Evolutionary conservation across 164 flowering plant species (phyloP).

Genomic region (Echeveria elegans): DNA sequence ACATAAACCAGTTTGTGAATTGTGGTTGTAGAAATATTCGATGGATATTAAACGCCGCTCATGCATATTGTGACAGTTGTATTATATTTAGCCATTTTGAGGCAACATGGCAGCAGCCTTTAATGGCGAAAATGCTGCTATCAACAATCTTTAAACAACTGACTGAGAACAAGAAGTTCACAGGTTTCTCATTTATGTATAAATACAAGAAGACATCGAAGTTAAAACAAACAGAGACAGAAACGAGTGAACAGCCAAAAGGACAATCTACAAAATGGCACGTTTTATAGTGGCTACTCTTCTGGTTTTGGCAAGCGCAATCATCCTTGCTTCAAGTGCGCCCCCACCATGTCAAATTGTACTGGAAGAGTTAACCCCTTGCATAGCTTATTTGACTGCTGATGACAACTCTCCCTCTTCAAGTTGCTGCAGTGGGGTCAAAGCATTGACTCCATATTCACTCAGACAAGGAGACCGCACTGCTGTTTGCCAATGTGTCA

Average conservation of each 20-base stretch:
- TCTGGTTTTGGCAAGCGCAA: not conserved
- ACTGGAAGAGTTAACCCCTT: not conserved
- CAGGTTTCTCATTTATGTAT: not conserved
- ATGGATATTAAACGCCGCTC: too few relatives aligned
- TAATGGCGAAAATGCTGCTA: too few relatives aligned
- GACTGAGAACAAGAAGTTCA: not conserved
- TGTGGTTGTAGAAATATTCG: too few relatives aligned
- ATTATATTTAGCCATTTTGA: too few relatives aligned
- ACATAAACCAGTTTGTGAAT: too few relatives aligned
- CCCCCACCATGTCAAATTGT: constrained; percentile 1
- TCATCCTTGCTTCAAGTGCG: not conserved
- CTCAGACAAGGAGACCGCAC: not conserved
- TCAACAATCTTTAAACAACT: not conserved
- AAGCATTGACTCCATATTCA: not conserved
- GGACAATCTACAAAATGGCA: not conserved
- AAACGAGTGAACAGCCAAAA: not conserved
- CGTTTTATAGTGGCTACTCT: not conserved
- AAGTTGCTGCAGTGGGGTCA: constrained; percentile 8
- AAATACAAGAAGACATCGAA: not conserved
- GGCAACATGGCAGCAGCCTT: too few relatives aligned
- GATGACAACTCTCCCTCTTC: not conserved
- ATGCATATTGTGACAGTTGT: too few relatives aligned
- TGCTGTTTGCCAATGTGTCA: constrained; percentile 4
- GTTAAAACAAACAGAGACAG: not conserved
- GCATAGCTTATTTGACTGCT: not conserved